Evolutionary conservation across 2,329 filamentous ascomycete genomes (phyloP).

Genomic region (Sporothrix globosa): DNA sequence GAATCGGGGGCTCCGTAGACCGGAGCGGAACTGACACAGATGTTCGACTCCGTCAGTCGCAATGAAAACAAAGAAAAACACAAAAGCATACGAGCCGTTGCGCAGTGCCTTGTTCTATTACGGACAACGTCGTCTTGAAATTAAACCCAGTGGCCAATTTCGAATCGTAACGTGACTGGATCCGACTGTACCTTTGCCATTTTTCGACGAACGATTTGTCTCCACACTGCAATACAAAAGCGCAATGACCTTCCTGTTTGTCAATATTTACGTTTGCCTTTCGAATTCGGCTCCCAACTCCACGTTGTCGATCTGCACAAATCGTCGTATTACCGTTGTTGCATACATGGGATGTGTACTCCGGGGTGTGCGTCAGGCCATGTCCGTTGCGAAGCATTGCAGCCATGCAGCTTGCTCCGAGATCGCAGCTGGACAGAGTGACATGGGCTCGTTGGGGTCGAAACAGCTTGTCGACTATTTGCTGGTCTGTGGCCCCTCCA

Average conservation of each 20-base stretch:
- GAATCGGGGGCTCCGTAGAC: constrained; percentile 7
- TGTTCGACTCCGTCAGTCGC: background rate
- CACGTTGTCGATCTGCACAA: background rate
- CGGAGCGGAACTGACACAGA: background rate
- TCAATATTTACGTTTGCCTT: background rate
- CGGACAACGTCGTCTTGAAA: too few relatives aligned
- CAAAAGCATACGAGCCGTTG: constrained; percentile 1
- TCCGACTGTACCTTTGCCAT: background rate
- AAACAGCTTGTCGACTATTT: background rate
- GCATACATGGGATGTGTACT: background rate
- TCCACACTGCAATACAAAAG: background rate
- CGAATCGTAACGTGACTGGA: too few relatives aligned
- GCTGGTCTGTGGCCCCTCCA: background rate
- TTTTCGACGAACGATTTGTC: background rate
- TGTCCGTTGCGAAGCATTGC: background rate
- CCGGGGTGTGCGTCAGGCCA: background rate
- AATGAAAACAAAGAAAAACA: background rate
- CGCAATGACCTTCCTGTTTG: constrained; percentile 16
- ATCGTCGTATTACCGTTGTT: background rate
- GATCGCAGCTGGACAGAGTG: constrained; percentile 13
- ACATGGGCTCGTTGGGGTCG: background rate
- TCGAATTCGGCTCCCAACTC: background rate
- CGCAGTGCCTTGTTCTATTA: background rate
- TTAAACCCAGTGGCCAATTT: background rate
- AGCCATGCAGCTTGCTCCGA: constrained; percentile 28